These are phyloP conservation scores for Camptophora hylomeconis DNA, from an alignment of 2,329 filamentous ascomycete genomes.

Conservation along the genomic window DNA sequence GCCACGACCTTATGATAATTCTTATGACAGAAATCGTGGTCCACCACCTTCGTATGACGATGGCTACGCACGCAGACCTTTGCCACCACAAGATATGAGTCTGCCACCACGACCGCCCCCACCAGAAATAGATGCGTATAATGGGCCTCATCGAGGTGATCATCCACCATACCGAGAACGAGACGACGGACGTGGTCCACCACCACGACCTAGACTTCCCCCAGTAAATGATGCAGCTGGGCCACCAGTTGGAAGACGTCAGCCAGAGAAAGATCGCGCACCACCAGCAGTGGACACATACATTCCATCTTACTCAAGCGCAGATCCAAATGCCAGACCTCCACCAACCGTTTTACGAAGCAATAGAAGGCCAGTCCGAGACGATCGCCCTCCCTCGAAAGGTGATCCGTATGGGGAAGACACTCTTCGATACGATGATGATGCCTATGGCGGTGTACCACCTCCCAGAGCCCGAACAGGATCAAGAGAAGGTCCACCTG, in stretches of 20 bases:
- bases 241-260: constrained; percentile 1
- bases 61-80: constrained; percentile 10
- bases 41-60: constrained; percentile 10
- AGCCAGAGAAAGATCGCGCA: constrained; percentile 3
- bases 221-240: constrained; percentile 4
- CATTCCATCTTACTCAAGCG: constrained; percentile 16
- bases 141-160: constrained; percentile 8
- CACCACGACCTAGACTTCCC: constrained; percentile 8
- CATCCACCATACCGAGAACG: constrained; percentile 11
- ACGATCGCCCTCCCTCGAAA: constrained; percentile 8
- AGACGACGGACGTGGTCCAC: constrained; percentile 13
- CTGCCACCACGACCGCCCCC: constrained; percentile 12
- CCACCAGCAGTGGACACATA: constrained; percentile 16
- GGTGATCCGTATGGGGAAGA: constrained; percentile 9
- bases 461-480: not conserved
- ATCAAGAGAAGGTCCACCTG: not conserved
- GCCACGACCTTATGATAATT: constrained; percentile 7
- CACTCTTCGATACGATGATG: not conserved
- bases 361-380: constrained; percentile 6
- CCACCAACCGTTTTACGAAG: constrained; percentile 3
- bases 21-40: constrained; percentile 12
- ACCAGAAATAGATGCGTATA: constrained; percentile 10
- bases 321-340: constrained; percentile 9
- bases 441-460: not conserved
- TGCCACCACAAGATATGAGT: constrained; percentile 7